These are phyloP conservation scores for Cytospora chrysosperma DNA, from an alignment of 2,329 filamentous ascomycete genomes.

Conservation along the genomic window DNA sequence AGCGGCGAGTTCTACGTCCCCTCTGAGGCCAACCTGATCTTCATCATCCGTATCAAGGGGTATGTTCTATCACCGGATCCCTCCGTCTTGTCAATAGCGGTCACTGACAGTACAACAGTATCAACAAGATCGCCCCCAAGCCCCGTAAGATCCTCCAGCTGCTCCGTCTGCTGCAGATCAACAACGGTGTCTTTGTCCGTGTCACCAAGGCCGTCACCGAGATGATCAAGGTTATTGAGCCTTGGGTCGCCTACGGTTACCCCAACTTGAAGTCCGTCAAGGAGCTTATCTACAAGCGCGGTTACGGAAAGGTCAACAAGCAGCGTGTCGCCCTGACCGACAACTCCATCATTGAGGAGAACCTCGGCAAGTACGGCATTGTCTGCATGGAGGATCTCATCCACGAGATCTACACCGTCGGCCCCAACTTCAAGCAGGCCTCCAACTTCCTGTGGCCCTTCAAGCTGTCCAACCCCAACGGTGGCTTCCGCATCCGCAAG, in stretches of 20 bases:
- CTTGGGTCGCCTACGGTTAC: constrained; percentile 98
- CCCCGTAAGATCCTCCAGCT: constrained; percentile 99
- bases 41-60: constrained; percentile 99
- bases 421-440: constrained; percentile 99
- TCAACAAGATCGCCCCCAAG: constrained; percentile 99
- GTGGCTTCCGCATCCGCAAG: constrained; percentile 94
- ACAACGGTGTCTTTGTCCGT: constrained; percentile 98
- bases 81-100: constrained; percentile 12
- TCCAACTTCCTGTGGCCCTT: constrained; percentile 99
- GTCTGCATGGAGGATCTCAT: constrained; percentile 99
- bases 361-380: constrained; percentile 96
- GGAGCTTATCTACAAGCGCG: constrained; percentile 99
- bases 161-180: constrained; percentile 99
- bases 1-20: constrained; percentile 92
- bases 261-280: constrained; percentile 99
- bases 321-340: constrained; percentile 95
- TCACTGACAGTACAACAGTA: constrained; percentile 56
- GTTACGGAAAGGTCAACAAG: constrained; percentile 98
- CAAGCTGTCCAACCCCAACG: constrained; percentile 98
- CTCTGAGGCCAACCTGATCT: constrained; percentile 94
- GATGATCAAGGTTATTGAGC: constrained; percentile 98
- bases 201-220: constrained; percentile 93
- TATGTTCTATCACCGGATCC: constrained; percentile 41
- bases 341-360: constrained; percentile 96
- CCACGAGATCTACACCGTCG: constrained; percentile 98